These are phyloP conservation scores for Hydrangea macrophylla DNA, from an alignment of 148 eudicot species.

Conservation along the genomic window DNA sequence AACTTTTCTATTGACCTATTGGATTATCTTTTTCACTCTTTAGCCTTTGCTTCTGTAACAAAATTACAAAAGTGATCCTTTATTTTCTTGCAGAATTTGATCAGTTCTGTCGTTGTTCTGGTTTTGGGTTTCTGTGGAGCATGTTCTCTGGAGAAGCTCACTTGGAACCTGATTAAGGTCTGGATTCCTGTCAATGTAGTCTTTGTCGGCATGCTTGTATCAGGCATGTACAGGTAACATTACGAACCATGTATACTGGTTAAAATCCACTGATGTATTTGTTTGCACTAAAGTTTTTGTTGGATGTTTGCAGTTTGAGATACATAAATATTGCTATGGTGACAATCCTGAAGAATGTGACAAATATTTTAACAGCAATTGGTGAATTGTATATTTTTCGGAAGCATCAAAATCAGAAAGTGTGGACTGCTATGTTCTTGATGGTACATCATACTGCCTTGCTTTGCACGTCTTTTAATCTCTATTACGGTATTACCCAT, in stretches of 20 bases:
- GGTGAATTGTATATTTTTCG: conserved; percentile 72
- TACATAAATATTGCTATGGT: conserved; percentile 85
- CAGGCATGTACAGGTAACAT: conserved; percentile 88
- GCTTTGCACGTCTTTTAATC: background rate
- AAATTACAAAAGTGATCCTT: background rate
- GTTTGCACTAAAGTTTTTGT: conserved; percentile 13
- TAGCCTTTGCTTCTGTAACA: background rate
- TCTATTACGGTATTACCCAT: background rate
- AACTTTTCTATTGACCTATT: conserved; percentile 6
- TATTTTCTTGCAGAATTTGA: conserved; percentile 64
- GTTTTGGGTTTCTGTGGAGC: conserved; percentile 49
- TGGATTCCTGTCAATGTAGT: conserved; percentile 86
- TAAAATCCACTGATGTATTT: background rate
- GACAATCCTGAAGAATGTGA: conserved; percentile 83
- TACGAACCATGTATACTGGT: background rate
- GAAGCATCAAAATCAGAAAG: conserved; percentile 72
- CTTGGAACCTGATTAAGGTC: conserved; percentile 70
- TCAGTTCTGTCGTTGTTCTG: conserved; percentile 56
- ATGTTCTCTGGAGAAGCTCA: conserved; percentile 62
- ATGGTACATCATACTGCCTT: conserved; percentile 48
- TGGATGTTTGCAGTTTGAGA: conserved; percentile 58
- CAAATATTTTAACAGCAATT: conserved; percentile 73
- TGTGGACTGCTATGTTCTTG: conserved; percentile 80
- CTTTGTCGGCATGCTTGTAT: conserved; percentile 86
- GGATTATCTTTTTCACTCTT: conserved; percentile 5